Evolutionary conservation across 257 asterid species (phyloP).

Genomic region (Forsythia viridissima): DNA sequence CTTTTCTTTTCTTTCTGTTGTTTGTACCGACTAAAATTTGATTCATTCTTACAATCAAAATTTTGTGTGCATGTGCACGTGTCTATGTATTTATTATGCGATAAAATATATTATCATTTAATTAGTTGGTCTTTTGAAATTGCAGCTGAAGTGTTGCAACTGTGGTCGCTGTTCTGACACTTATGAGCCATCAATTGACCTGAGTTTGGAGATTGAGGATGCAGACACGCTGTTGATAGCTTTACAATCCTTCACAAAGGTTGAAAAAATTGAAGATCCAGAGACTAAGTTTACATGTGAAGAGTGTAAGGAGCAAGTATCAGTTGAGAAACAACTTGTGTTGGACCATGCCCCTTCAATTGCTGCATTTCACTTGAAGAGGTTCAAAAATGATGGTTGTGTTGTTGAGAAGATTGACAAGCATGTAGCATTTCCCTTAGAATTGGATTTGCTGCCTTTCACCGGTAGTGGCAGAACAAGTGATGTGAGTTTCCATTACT

Average conservation of each 20-base stretch:
- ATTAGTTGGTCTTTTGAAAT: constrained; percentile 17
- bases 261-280: constrained; percentile 78
- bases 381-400: constrained; percentile 81
- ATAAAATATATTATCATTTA: background rate
- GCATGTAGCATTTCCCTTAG: constrained; percentile 68
- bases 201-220: constrained; percentile 89
- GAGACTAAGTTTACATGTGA: constrained; percentile 85
- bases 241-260: constrained; percentile 84
- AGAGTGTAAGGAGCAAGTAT: constrained; percentile 73
- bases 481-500: constrained; percentile 47
- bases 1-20: background rate
- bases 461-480: constrained; percentile 33
- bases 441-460: constrained; percentile 71
- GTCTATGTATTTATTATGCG: background rate
- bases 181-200: constrained; percentile 76
- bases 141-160: constrained; percentile 86
- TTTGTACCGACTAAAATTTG: background rate
- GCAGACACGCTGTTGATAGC: constrained; percentile 56
- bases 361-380: constrained; percentile 81
- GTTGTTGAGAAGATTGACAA: constrained; percentile 80
- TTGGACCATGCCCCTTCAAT: constrained; percentile 71
- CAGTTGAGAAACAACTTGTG: constrained; percentile 75
- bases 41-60: background rate
- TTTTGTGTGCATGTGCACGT: background rate
- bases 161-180: constrained; percentile 85